phyloP scores from a whole-genome alignment of 1,139 yeast species.

The Barnettozyma hawaiiensis region DNA sequence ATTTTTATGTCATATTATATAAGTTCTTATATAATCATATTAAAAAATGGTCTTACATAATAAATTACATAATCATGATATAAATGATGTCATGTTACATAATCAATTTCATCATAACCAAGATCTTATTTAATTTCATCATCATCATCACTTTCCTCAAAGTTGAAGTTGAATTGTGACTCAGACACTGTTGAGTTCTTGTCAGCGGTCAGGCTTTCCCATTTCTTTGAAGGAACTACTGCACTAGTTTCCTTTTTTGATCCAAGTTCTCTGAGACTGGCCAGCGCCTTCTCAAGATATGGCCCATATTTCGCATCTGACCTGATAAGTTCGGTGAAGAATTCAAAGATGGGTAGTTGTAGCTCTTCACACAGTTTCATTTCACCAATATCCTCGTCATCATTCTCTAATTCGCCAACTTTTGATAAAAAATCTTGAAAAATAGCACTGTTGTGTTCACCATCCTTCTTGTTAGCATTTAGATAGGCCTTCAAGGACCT shows the following conservation, averaged over 20 bases:
- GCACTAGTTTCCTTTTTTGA: slow-evolving; percentile 20
- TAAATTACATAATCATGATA: too few relatives aligned
- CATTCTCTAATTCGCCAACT: slow-evolving; percentile 20
- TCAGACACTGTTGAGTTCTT: slow-evolving; percentile 3
- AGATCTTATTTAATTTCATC: too few relatives aligned
- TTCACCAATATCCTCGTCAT: slow-evolving; percentile 40
- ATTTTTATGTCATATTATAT: too few relatives aligned
- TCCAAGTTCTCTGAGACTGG: slow-evolving; percentile 30
- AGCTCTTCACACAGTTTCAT: slow-evolving; percentile 26
- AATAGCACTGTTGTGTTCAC: slow-evolving; percentile 5
- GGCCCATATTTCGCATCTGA: slow-evolving; percentile 29
- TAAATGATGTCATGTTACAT: too few relatives aligned
- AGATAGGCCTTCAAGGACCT: slow-evolving; percentile 33
- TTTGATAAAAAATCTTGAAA: slow-evolving; percentile 10
- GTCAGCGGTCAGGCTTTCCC: slow-evolving; percentile 29
- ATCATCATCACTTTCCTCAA: slow-evolving; percentile 19
- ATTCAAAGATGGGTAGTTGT: slow-evolving; percentile 50
- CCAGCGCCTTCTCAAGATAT: slow-evolving; percentile 33
- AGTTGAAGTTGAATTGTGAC: slow-evolving; percentile 21
- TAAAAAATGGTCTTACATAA: too few relatives aligned
- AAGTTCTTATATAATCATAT: too few relatives aligned
- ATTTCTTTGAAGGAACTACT: slow-evolving; percentile 26
- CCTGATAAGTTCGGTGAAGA: slow-evolving; percentile 43
- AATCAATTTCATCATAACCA: background rate
- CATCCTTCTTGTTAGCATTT: slow-evolving; percentile 6